Percentiles rank a stretch among this genome's conserved stretches.
Evolutionary conservation across 148 eudicot species (phyloP).

Genomic region (Cornus kousa): DNA sequence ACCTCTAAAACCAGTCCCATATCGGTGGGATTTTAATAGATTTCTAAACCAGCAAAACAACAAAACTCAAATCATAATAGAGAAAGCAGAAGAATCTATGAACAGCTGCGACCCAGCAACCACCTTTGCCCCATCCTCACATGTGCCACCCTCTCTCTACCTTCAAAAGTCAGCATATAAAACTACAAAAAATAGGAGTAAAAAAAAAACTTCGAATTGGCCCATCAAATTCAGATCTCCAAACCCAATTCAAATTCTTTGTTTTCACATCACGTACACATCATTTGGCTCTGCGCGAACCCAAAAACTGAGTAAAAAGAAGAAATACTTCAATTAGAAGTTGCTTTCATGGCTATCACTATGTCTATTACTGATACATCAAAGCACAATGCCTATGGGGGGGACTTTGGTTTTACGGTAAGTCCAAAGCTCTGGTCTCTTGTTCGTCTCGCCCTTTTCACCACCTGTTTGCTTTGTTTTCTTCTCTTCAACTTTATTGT

Average conservation of each 20-base stretch:
- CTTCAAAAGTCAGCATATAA: not conserved
- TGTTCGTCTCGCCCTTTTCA: conserved; percentile 9
- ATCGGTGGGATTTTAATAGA: not conserved
- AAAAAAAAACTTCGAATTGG: not conserved
- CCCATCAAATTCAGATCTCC: conserved; percentile 26
- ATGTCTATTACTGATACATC: not conserved
- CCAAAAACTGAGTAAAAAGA: not conserved
- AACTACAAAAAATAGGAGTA: not conserved
- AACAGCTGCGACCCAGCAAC: not conserved
- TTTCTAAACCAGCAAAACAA: not conserved
- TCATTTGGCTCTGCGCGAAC: not conserved
- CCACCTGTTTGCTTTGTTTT: not conserved
- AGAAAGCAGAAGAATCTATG: not conserved
- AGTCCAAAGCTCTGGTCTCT: conserved; percentile 17
- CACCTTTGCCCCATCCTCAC: not conserved
- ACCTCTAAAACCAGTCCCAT: not conserved
- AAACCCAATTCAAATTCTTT: conserved; percentile 9
- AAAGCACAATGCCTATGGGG: not conserved
- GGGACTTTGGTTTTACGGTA: conserved; percentile 5
- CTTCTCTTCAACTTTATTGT: not conserved
- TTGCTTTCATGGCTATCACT: conserved; percentile 15
- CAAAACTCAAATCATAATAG: not conserved
- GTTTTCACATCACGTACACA: conserved; percentile 11
- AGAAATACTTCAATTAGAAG: not conserved
- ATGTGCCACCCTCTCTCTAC: not conserved